Evolutionary conservation across 768 basidiomycete genomes (phyloP).

Genomic region (Hypsizygus marmoreus): DNA sequence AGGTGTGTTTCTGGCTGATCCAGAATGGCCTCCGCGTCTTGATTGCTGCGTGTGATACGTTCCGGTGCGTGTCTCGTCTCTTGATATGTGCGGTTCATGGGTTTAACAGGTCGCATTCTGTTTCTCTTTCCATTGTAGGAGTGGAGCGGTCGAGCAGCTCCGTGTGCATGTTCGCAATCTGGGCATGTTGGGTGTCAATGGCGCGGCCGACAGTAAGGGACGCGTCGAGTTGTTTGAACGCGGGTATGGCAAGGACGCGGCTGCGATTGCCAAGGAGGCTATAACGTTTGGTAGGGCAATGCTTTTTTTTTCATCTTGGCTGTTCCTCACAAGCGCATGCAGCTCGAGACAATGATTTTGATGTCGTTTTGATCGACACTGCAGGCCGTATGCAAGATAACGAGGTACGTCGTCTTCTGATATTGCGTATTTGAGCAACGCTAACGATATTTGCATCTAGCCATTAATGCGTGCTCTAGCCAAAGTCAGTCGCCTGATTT

Average conservation of each 20-base stretch:
- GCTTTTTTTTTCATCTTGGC: background rate
- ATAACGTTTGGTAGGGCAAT: slow-evolving; percentile 74
- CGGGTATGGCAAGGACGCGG: slow-evolving; percentile 99
- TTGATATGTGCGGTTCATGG: too few relatives aligned
- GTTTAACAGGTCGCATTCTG: too few relatives aligned
- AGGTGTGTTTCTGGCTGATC: slow-evolving; percentile 99
- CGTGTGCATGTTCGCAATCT: slow-evolving; percentile 95
- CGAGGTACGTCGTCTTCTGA: slow-evolving; percentile 63
- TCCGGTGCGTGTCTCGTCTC: slow-evolving; percentile 79
- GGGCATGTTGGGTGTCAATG: slow-evolving; percentile 76
- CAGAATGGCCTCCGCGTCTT: slow-evolving; percentile 92
- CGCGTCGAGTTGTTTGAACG: slow-evolving; percentile 93
- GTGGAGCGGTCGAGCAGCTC: slow-evolving; percentile 97
- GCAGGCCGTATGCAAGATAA: slow-evolving; percentile 99
- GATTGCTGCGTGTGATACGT: slow-evolving; percentile 98
- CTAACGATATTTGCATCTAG: slow-evolving; percentile 34
- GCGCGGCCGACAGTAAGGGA: slow-evolving; percentile 66
- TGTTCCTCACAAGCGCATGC: slow-evolving; percentile 8
- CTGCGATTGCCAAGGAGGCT: slow-evolving; percentile 95
- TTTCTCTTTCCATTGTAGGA: slow-evolving; percentile 44
- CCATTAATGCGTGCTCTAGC: slow-evolving; percentile 98
- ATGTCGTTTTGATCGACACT: slow-evolving; percentile 97
- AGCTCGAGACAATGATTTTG: slow-evolving; percentile 91
- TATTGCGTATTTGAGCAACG: background rate
- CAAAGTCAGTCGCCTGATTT: slow-evolving; percentile 56